Evolutionary conservation across 2,329 filamentous ascomycete genomes (phyloP), one percentile per base, ranked within the genome.

Genomic region (Aureobasidium sp.): DNA sequence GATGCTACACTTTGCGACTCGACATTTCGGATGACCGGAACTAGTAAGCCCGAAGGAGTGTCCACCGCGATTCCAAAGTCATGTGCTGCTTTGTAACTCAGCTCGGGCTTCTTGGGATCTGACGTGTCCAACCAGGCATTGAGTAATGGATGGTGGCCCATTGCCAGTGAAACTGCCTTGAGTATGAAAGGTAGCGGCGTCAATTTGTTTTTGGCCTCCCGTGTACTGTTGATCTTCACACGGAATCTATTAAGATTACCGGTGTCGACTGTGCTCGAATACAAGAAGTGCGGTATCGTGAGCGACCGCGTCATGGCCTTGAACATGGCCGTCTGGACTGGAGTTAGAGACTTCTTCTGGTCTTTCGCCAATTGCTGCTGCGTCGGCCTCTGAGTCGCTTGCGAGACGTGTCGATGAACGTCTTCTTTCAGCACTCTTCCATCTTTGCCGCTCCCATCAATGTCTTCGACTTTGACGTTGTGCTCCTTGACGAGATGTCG

Each of bases 41-140:
- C 94, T 9, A 99, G 76, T 0, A 99, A 84, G 2, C 94, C 94
- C 7, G 81, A 79, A 0, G 93, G 90, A 0, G 93, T 95, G 74
- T 99, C 94, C 82, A 99, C 94, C 61, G 94, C 94, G 35, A 99
- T 81, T 63, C 94, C 94, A 63, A 99, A 93, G 74, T 99, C 95
- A 80, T 99, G 94, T 69, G 89, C 86, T 57, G 84, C 83, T 60
- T 92, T 88, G 77, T 90, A 84, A 60, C 92, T 78, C 3, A 99
- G 80, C 35, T 82, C 81, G 0, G 93, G 91, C 69, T 89, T 93
- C 58, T 77, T 76, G 8, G 79, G 77, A 62, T 80, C 78, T 46
- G 74, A 74, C 1, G 77, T 80, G 67, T 96, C 90, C 25, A 99
- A 83, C 61, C 89, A 84, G 3, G 92, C 85, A 71, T 99, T 99